Evolutionary conservation across 768 basidiomycete species (phyloP).

Genomic region (Cantharellus anzutake): DNA sequence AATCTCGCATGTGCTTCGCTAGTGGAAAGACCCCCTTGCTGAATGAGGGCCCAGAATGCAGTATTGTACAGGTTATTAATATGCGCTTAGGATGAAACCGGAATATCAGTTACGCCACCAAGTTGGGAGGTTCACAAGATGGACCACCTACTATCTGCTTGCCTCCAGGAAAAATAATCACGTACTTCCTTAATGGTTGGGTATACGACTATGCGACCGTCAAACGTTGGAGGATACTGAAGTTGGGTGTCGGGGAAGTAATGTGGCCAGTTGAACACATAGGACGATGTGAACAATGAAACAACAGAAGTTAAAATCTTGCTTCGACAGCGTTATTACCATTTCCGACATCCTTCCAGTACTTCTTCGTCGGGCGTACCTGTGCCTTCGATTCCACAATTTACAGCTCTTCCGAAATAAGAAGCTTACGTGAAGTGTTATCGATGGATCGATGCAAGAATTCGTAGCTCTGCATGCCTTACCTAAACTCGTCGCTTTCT

Average conservation of each 20-base stretch:
- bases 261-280: conserved; percentile 66
- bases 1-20: conserved; percentile 68
- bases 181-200: conserved; percentile 49
- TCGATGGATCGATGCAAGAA: neutral
- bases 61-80: conserved; percentile 98
- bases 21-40: conserved; percentile 57
- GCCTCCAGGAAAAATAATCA: conserved; percentile 94
- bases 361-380: conserved; percentile 13
- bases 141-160: conserved; percentile 64
- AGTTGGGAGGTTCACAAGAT: neutral
- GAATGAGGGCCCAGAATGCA: conserved; percentile 82
- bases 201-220: conserved; percentile 73
- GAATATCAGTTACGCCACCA: neutral
- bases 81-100: conserved; percentile 40
- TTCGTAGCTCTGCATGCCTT: conserved; percentile 6
- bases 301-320: conserved; percentile 75
- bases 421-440: conserved; percentile 36
- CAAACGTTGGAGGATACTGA: conserved; percentile 78
- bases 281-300: conserved; percentile 79
- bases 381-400: conserved; percentile 64
- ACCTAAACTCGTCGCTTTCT: conserved; percentile 97
- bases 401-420: conserved; percentile 55
- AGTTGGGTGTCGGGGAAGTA: conserved; percentile 61
- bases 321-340: conserved; percentile 21
- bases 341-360: neutral